A percentile compares a stretch with the other conserved stretches of the same genome.
Evolutionary conservation across 331 rosid genomes (phyloP).

Genomic region (Pyracantha coccinea): DNA sequence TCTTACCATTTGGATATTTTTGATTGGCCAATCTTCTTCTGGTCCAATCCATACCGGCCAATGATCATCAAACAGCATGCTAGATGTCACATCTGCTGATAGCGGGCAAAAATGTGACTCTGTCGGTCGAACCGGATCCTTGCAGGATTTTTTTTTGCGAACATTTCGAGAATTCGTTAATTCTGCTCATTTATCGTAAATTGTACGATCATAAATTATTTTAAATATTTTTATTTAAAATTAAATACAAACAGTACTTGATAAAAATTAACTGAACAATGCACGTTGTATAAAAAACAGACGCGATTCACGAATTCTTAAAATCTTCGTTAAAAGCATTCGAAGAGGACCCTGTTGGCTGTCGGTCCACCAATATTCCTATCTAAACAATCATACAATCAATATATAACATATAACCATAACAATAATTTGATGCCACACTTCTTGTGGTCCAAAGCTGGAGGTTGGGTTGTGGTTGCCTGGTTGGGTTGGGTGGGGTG

Average conservation of each 20-base stretch:
- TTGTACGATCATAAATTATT: fast-evolving
- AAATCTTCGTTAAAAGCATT: fast-evolving
- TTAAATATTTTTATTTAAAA: too few species aligned
- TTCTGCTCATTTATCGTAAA: fast-evolving
- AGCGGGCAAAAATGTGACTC: background rate
- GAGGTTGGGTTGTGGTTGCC: background rate
- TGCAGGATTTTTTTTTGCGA: too few species aligned
- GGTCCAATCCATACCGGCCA: background rate
- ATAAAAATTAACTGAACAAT: fast-evolving
- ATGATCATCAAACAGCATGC: background rate
- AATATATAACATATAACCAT: too few species aligned
- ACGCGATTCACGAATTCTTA: too few species aligned
- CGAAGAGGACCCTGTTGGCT: too few species aligned
- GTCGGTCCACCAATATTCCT: background rate
- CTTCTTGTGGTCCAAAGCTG: background rate
- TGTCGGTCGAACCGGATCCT: too few species aligned
- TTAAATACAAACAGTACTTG: too few species aligned
- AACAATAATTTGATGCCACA: background rate
- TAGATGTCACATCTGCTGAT: background rate
- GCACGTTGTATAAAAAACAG: fast-evolving
- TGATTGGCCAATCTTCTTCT: background rate
- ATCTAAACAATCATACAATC: too few species aligned
- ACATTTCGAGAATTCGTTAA: fast-evolving
- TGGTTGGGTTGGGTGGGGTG: background rate
- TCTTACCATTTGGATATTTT: background rate